Evolutionary conservation across 208 protist genomes (phyloP).

Genomic region (Wallacemonas sp.): DNA sequence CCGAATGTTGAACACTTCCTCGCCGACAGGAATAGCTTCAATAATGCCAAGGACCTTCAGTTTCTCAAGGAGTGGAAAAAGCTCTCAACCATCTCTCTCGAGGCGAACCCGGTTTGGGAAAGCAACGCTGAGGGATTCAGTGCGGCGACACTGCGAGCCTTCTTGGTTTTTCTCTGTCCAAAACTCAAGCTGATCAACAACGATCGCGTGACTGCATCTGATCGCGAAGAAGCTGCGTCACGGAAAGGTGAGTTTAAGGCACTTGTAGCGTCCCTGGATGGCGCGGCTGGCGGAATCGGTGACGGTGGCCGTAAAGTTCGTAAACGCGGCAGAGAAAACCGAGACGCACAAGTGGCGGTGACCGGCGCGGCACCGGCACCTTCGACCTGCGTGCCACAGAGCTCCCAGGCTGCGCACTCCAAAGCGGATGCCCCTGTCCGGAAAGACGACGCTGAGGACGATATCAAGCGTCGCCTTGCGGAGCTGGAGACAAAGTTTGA

Average conservation of each 20-base stretch:
- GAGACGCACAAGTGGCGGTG: conserved; percentile 24
- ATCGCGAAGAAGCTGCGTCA: conserved; percentile 31
- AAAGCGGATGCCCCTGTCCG: neutral
- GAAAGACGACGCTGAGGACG: conserved; percentile 25
- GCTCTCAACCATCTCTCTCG: conserved; percentile 70
- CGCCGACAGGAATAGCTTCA: conserved; percentile 74
- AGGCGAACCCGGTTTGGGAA: conserved; percentile 67
- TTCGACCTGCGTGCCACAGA: neutral
- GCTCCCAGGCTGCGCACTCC: neutral
- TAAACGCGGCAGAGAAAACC: conserved; percentile 76
- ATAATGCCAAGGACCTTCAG: conserved; percentile 46
- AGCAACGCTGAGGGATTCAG: conserved; percentile 41
- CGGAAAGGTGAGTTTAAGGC: conserved; percentile 44
- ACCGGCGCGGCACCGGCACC: conserved; percentile 5
- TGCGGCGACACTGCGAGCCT: conserved; percentile 59
- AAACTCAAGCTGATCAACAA: conserved; percentile 84
- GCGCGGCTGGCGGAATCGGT: neutral
- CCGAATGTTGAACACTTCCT: conserved; percentile 75
- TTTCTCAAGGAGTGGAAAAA: conserved; percentile 77
- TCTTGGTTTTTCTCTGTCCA: conserved; percentile 82
- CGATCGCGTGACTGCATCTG: conserved; percentile 65
- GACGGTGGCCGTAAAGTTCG: conserved; percentile 51
- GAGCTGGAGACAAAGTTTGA: conserved; percentile 68
- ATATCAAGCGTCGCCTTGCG: conserved; percentile 50
- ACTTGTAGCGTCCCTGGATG: conserved; percentile 34